Percentiles rank a stretch among this genome's conserved stretches.
Conservation (phyloP, 768 basidiomycete species). For the Mycena filopes region DNA sequence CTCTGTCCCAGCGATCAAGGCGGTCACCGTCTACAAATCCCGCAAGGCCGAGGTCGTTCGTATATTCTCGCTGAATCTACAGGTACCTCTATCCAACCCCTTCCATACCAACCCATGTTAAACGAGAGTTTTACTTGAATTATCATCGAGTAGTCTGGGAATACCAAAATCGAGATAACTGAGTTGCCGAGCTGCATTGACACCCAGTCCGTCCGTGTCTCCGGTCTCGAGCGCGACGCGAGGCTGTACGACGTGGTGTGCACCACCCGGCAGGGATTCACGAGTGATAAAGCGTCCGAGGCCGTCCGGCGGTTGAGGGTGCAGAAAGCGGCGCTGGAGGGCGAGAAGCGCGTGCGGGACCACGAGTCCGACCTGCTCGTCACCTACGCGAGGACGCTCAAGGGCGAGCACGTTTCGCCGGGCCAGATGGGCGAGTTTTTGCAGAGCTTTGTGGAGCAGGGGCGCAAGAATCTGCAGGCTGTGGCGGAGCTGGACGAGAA, state of each 20-base stretch:
- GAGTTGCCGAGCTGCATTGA: slow-evolving; percentile 63
- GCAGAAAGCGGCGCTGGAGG: slow-evolving; percentile 48
- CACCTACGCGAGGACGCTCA: slow-evolving; percentile 56
- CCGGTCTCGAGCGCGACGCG: slow-evolving; percentile 57
- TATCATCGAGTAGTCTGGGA: slow-evolving; percentile 66
- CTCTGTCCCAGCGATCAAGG: slow-evolving; percentile 51
- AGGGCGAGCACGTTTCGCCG: slow-evolving; percentile 53
- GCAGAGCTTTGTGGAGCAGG: slow-evolving; percentile 51
- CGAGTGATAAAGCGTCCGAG: slow-evolving; percentile 41
- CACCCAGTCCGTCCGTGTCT: slow-evolving; percentile 62
- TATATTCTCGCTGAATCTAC: slow-evolving; percentile 56
- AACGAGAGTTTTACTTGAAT: slow-evolving; percentile 15
- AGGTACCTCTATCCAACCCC: slow-evolving; percentile 48
- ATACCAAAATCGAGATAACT: slow-evolving; percentile 61
- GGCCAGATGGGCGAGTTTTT: slow-evolving; percentile 53
- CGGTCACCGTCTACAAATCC: slow-evolving; percentile 68
- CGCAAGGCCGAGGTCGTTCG: slow-evolving; percentile 67
- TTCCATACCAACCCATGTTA: slow-evolving; percentile 2
- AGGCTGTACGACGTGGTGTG: slow-evolving; percentile 69
- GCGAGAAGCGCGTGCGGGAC: slow-evolving; percentile 51
- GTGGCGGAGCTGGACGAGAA: slow-evolving; percentile 51
- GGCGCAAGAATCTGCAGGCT: slow-evolving; percentile 46
- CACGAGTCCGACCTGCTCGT: slow-evolving; percentile 55
- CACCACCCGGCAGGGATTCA: slow-evolving; percentile 43
- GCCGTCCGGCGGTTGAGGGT: slow-evolving; percentile 49